Evolutionary conservation across 2,329 filamentous ascomycete species (phyloP).

Genomic region (Hortaea sp.): DNA sequence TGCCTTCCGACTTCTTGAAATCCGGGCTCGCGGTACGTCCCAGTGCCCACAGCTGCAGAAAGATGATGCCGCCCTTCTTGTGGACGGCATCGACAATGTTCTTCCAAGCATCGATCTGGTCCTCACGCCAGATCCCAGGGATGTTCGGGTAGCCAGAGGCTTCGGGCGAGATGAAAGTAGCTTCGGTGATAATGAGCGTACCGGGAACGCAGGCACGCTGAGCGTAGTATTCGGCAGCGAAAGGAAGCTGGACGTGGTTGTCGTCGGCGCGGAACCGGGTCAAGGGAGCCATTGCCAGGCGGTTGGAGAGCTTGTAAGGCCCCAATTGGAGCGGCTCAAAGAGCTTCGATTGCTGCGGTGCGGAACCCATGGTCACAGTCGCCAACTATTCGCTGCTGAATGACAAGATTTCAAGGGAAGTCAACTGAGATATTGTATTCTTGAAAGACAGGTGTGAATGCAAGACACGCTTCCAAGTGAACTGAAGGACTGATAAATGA

Average conservation of each 20-base stretch:
- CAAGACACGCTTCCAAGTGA: too few species aligned
- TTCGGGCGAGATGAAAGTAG: constrained; percentile 24
- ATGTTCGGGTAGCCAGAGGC: constrained; percentile 18
- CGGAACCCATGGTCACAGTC: constrained; percentile 4
- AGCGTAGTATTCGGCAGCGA: constrained; percentile 24
- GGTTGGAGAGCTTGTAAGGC: constrained; percentile 31
- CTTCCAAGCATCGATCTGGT: constrained; percentile 42
- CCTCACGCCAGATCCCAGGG: constrained; percentile 20
- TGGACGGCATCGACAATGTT: constrained; percentile 43
- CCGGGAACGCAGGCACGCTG: constrained; percentile 22
- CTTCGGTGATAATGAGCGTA: constrained; percentile 26
- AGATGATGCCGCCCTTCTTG: constrained; percentile 40
- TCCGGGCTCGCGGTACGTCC: constrained; percentile 36
- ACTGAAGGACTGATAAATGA: too few species aligned
- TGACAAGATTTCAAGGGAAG: too few species aligned
- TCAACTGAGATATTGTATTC: too few species aligned
- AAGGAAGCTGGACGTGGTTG: constrained; percentile 22
- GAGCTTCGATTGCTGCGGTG: constrained; percentile 13
- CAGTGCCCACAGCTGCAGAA: constrained; percentile 37
- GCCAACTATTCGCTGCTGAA: too few species aligned
- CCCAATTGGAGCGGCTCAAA: constrained; percentile 36
- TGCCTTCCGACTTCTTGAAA: constrained; percentile 15
- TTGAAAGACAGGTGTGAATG: too few species aligned
- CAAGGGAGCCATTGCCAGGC: constrained; percentile 48
- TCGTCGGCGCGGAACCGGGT: constrained; percentile 41